Percentiles rank a stretch among this genome's conserved stretches.
Evolutionary conservation across 208 protist species (phyloP).

Genomic region (Borovskyia barvae): DNA sequence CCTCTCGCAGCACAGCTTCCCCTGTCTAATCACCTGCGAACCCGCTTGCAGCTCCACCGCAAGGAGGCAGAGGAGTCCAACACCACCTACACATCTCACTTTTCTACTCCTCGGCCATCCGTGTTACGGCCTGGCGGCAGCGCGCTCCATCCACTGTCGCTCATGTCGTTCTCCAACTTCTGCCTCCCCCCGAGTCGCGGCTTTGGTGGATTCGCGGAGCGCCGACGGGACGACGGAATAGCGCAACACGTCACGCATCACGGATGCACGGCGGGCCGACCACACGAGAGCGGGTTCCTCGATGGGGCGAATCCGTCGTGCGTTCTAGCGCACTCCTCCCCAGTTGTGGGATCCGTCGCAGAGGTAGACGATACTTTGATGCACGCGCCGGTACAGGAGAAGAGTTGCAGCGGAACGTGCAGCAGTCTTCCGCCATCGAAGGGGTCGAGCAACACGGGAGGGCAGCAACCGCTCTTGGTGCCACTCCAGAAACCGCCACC

Average conservation of each 20-base stretch:
- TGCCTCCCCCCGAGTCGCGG: slow-evolving; percentile 4
- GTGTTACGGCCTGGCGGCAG: not conserved
- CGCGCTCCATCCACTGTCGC: not conserved
- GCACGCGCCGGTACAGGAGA: too few relatives aligned
- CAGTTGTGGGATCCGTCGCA: too few relatives aligned
- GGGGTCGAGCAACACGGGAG: not conserved
- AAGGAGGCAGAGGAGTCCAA: slow-evolving; percentile 18
- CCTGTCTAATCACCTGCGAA: slow-evolving; percentile 28
- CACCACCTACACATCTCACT: slow-evolving; percentile 33
- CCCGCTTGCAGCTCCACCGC: slow-evolving; percentile 20
- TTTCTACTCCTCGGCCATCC: not conserved
- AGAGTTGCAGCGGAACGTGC: not conserved
- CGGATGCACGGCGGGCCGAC: too few relatives aligned
- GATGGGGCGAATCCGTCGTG: too few relatives aligned
- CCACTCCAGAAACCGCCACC: too few relatives aligned
- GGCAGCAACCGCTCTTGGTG: too few relatives aligned
- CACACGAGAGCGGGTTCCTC: too few relatives aligned
- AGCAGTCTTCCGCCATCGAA: not conserved
- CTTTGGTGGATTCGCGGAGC: too few relatives aligned
- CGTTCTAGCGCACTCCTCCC: too few relatives aligned
- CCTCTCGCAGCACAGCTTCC: slow-evolving; percentile 24
- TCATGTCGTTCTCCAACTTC: not conserved
- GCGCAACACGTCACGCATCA: too few relatives aligned
- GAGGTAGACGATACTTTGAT: too few relatives aligned
- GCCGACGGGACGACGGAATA: too few relatives aligned